Conservation (phyloP, 164 flowering plant species). For the Annona cherimola region DNA sequence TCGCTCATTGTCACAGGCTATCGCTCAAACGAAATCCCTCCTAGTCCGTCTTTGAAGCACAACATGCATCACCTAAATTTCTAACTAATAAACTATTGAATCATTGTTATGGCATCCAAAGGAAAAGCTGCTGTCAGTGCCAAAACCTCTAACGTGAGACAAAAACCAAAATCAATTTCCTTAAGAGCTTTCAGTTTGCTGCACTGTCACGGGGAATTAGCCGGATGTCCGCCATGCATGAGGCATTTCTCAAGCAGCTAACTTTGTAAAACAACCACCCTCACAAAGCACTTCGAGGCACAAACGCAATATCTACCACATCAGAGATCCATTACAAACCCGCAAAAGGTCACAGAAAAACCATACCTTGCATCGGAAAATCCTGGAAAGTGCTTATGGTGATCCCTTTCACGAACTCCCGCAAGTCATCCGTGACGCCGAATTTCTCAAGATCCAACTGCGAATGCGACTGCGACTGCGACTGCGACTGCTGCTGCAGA, state of each 20-base stretch:
- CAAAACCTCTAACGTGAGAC: neutral
- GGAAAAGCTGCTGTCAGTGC: neutral
- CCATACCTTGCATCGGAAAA: constrained; percentile 65
- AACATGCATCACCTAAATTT: neutral
- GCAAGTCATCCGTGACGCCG: constrained; percentile 71
- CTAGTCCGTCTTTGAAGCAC: neutral
- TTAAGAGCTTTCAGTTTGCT: neutral
- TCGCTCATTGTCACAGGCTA: too few species aligned
- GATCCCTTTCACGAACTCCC: constrained; percentile 77
- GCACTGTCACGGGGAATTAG: neutral
- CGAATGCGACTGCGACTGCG: constrained; percentile 1
- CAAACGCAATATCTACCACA: neutral
- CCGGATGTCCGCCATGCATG: neutral
- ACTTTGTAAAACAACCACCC: neutral
- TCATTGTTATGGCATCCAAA: neutral
- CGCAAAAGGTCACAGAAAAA: neutral
- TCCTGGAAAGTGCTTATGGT: constrained; percentile 57
- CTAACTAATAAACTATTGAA: neutral
- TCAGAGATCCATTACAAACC: neutral
- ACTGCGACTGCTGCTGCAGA: neutral
- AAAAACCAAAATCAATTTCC: neutral
- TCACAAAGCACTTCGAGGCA: neutral
- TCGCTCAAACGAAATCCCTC: neutral
- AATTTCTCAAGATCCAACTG: constrained; percentile 50
- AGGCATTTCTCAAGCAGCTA: neutral